These are phyloP conservation scores for Nakazawaea populi DNA, from an alignment of 805 yeast genomes.

Conservation along the genomic window DNA sequence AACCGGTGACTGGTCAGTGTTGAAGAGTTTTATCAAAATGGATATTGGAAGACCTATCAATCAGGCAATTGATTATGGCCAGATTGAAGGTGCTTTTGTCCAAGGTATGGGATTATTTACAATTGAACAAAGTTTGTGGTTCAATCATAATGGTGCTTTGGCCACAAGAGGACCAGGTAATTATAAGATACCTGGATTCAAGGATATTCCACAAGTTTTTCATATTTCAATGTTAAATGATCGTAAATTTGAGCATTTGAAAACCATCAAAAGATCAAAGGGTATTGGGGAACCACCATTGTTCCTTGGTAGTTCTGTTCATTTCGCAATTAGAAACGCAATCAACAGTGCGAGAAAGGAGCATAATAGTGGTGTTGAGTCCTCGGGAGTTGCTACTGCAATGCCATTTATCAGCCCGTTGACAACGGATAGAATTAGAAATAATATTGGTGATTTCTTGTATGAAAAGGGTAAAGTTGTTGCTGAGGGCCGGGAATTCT, in stretches of 20 bases:
- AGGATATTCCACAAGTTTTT: constrained; percentile 40
- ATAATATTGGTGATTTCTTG: constrained; percentile 31
- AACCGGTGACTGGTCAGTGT: constrained; percentile 41
- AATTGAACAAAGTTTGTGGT: constrained; percentile 42
- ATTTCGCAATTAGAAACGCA: constrained; percentile 40
- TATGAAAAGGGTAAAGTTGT: constrained; percentile 23
- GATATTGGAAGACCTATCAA: constrained; percentile 43
- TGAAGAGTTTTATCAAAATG: constrained; percentile 38
- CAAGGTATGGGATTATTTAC: constrained; percentile 47
- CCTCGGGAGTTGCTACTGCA: constrained; percentile 8
- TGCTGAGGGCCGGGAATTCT: constrained; percentile 26
- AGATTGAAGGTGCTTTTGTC: constrained; percentile 44
- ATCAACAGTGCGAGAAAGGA: constrained; percentile 28
- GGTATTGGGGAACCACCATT: constrained; percentile 50
- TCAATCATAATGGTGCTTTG: constrained; percentile 31
- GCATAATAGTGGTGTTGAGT: constrained; percentile 19
- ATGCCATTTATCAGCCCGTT: constrained; percentile 31
- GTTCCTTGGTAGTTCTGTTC: constrained; percentile 34
- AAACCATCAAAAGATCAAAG: constrained; percentile 36
- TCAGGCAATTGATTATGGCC: constrained; percentile 44
- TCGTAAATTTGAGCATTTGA: constrained; percentile 35
- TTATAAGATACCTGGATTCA: constrained; percentile 44
- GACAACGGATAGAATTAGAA: constrained; percentile 38
- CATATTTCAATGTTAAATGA: constrained; percentile 34
- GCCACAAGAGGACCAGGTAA: constrained; percentile 44